These are phyloP conservation scores for Pseudogymnoascus sp. DNA, from an alignment of 2,329 filamentous ascomycete genomes.

Conservation along the genomic window DNA sequence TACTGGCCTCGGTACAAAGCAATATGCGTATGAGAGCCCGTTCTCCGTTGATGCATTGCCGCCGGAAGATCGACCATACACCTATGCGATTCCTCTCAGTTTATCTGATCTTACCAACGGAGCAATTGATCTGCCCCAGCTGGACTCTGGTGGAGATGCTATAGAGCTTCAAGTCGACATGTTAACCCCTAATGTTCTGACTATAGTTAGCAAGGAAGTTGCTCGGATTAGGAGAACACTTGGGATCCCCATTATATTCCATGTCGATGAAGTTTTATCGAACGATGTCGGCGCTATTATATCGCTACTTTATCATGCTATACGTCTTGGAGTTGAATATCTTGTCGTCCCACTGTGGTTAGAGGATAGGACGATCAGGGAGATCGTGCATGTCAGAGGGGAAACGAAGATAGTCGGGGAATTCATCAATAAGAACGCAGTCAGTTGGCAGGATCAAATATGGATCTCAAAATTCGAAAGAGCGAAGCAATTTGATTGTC, in stretches of 20 bases:
- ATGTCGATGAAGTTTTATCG: slow-evolving; percentile 38
- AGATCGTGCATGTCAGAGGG: not conserved
- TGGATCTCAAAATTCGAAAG: slow-evolving; percentile 3
- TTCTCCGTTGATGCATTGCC: slow-evolving; percentile 52
- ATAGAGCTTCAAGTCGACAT: slow-evolving; percentile 52
- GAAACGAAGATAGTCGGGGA: not conserved
- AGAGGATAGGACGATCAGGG: not conserved
- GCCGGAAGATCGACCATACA: slow-evolving; percentile 51
- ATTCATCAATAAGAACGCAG: not conserved
- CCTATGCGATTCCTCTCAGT: slow-evolving; percentile 56
- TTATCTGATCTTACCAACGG: slow-evolving; percentile 46
- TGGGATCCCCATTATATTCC: slow-evolving; percentile 47
- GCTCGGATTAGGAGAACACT: slow-evolving; percentile 48
- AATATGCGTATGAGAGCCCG: slow-evolving; percentile 48
- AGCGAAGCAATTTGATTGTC: slow-evolving; percentile 13
- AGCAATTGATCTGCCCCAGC: slow-evolving; percentile 40
- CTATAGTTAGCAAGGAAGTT: slow-evolving; percentile 45
- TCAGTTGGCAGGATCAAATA: not conserved
- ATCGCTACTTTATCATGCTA: slow-evolving; percentile 48
- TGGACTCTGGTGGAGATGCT: slow-evolving; percentile 51
- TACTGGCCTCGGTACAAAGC: slow-evolving; percentile 42
- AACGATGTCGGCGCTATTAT: not conserved
- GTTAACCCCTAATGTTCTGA: slow-evolving; percentile 42
- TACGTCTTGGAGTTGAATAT: slow-evolving; percentile 59
- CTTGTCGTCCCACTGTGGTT: slow-evolving; percentile 31